Evolutionary conservation across 345 rosid species (phyloP).

Genomic region (Aquilaria malaccensis): DNA sequence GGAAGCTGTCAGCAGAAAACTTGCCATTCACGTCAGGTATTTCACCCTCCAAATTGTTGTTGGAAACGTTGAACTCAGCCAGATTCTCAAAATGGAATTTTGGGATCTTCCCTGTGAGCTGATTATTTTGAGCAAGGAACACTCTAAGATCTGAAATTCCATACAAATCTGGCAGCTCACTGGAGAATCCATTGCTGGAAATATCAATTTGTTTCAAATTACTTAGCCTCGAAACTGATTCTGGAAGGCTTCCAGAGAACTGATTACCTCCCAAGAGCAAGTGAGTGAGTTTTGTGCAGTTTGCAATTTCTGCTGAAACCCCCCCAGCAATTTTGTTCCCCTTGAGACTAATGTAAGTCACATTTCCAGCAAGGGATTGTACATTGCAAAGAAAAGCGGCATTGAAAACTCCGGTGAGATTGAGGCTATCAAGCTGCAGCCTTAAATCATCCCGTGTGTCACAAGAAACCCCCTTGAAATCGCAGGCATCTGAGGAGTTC

Average conservation of each 20-base stretch:
- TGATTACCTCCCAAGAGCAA: slow-evolving; percentile 33
- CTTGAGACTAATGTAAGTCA: slow-evolving; percentile 21
- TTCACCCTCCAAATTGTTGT: slow-evolving; percentile 41
- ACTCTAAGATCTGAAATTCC: slow-evolving; percentile 29
- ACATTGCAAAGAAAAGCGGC: slow-evolving; percentile 30
- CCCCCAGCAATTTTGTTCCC: slow-evolving; percentile 29
- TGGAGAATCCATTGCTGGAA: slow-evolving; percentile 39
- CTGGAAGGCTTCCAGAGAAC: slow-evolving; percentile 35
- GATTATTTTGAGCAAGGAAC: slow-evolving; percentile 38
- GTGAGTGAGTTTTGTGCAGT: slow-evolving; percentile 31
- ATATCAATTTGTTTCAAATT: slow-evolving; percentile 39
- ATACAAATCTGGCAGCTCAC: slow-evolving; percentile 32
- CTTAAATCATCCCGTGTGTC: slow-evolving; percentile 11
- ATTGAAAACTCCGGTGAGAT: slow-evolving; percentile 40
- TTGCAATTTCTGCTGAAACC: slow-evolving; percentile 29
- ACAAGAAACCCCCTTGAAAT: slow-evolving; percentile 32
- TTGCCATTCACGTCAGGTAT: slow-evolving; percentile 22
- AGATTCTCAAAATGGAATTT: slow-evolving; percentile 37
- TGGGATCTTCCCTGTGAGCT: slow-evolving; percentile 39
- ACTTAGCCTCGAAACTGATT: slow-evolving; percentile 23
- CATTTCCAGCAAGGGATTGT: slow-evolving; percentile 26
- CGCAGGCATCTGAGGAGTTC: slow-evolving; percentile 46
- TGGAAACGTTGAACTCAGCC: slow-evolving; percentile 42
- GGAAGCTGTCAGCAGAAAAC: slow-evolving; percentile 23
- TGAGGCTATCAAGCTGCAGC: slow-evolving; percentile 17